Evolutionary conservation across 2,329 filamentous ascomycete genomes (phyloP), one percentile per base, ranked within the genome.

Genomic region (Diaporthe sp.): DNA sequence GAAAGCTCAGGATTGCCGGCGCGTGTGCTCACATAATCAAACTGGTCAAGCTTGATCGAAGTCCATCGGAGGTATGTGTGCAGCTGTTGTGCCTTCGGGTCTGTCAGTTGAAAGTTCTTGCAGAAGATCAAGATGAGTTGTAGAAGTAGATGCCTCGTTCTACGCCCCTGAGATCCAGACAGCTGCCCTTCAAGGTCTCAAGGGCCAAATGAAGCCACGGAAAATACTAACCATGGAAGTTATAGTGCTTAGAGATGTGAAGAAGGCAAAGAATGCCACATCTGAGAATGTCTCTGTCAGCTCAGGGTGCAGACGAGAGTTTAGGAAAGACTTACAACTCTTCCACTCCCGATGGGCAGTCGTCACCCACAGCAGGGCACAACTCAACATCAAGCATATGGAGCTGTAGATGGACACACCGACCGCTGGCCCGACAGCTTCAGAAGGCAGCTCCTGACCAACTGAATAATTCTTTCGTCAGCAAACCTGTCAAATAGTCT

Each of bases 21-120:
- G 66, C 84, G 80, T 25, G 77, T 70, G 12, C 82, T 74, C 3
- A 83, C 78, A 74, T 85, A 81, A 7, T 82, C 71, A 71, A 83
- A 85, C 69, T 87, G 83, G 7, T 76, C 79, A 6, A 79, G 77
- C 76, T 85, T 86, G 77, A 86, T 79, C 47, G 83, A 81, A 19
- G 79, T 78, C 85, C 84, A 87, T 15, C 77, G 74, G 7, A 81
- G 71, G 9, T 86, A 82, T 13, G 83, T 85, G 69, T 86, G 82
- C 10, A 84, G 77, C 74, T 87, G 85, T 76, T 86, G 85, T n/a
- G 44, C 47, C 63, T 68, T 39, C 4, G 17, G n/a, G n/a, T 19
- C 15, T 53, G 47, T 68, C 15, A 68, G 63, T 68, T 9, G 6
- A 37, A 30, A 30, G n/a, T 12, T 47, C 17, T 4, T 7, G 19